phyloP scores from a whole-genome alignment of 805 yeast species.

The Kuraishia capsulata region DNA sequence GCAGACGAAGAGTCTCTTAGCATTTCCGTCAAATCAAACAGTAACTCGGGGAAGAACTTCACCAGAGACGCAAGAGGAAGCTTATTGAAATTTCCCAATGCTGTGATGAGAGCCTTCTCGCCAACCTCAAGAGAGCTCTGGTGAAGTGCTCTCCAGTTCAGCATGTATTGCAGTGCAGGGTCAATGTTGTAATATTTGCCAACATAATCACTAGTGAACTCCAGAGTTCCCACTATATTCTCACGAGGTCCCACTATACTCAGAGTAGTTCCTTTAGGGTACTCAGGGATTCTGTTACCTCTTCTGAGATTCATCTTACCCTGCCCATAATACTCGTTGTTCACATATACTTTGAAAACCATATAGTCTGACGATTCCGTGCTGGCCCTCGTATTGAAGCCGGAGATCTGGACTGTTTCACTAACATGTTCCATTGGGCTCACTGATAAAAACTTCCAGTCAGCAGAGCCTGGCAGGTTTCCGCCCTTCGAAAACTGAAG shows the following conservation, averaged over 20 bases:
- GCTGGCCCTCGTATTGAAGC: slow-evolving; percentile 36
- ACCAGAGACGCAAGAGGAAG: slow-evolving; percentile 45
- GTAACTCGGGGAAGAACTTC: slow-evolving; percentile 53
- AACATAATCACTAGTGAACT: slow-evolving; percentile 53
- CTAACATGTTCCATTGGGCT: slow-evolving; percentile 64
- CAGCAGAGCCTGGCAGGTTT: slow-evolving; percentile 38
- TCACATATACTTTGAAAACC: slow-evolving; percentile 46
- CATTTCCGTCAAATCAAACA: slow-evolving; percentile 29
- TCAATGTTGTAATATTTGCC: slow-evolving; percentile 63
- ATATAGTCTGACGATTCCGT: slow-evolving; percentile 42
- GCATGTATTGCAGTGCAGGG: slow-evolving; percentile 38
- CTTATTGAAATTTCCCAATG: slow-evolving; percentile 41
- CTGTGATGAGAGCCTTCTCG: slow-evolving; percentile 33
- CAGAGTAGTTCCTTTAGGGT: slow-evolving; percentile 34
- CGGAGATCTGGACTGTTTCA: slow-evolving; percentile 58
- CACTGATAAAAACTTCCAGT: slow-evolving; percentile 71
- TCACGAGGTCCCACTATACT: slow-evolving; percentile 34
- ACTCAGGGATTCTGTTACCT: slow-evolving; percentile 18
- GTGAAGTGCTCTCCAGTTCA: slow-evolving; percentile 42
- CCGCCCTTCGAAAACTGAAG: slow-evolving; percentile 60
- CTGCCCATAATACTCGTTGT: slow-evolving; percentile 55
- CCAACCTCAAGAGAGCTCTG: slow-evolving; percentile 28
- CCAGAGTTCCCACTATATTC: slow-evolving; percentile 30
- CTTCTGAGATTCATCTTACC: slow-evolving; percentile 35
- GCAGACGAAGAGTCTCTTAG: slow-evolving; percentile 13